Conservation (phyloP, 192 early-diverging fungal genomes). For the Entrophospora sp. region DNA sequence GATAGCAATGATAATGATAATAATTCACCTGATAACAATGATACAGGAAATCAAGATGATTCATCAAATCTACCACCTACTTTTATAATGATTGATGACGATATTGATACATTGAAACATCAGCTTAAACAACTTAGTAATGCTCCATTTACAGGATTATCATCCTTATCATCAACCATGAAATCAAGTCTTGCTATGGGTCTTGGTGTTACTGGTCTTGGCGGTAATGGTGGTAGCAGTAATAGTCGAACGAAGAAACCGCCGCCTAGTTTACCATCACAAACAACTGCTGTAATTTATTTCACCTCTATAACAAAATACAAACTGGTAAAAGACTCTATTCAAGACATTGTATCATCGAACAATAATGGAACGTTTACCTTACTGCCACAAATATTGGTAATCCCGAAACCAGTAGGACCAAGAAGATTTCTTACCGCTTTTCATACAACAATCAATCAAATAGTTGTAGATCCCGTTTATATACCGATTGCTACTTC, state of each 20-base stretch:
- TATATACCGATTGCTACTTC: constrained; percentile 49
- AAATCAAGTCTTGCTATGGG: constrained; percentile 21
- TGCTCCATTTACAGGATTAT: constrained; percentile 14
- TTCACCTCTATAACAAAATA: constrained; percentile 49
- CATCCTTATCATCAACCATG: constrained; percentile 17
- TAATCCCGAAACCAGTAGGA: constrained; percentile 55
- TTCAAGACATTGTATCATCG: constrained; percentile 29
- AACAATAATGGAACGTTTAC: constrained; percentile 1
- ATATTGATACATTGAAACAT: constrained; percentile 37
- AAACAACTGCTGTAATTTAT: constrained; percentile 44
- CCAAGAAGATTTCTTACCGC: constrained; percentile 49
- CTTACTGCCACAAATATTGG: constrained; percentile 45
- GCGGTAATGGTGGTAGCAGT: no score
- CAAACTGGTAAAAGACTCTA: constrained; percentile 38
- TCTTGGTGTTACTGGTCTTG: no score
- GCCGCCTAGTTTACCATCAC: constrained; percentile 25
- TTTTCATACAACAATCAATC: constrained; percentile 46
- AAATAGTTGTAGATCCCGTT: constrained; percentile 39
- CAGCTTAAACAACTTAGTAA: constrained; percentile 33
- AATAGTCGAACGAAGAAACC: no score
- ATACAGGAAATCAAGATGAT: no score
- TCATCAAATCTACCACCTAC: constrained; percentile 27
- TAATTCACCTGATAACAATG: no score
- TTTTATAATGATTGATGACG: constrained; percentile 53
- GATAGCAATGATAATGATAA: no score